Evolutionary conservation across 1,284 basidiomycete species (phyloP), one percentile per base, ranked within the genome.

Genomic region (Neonothopanus nambi): DNA sequence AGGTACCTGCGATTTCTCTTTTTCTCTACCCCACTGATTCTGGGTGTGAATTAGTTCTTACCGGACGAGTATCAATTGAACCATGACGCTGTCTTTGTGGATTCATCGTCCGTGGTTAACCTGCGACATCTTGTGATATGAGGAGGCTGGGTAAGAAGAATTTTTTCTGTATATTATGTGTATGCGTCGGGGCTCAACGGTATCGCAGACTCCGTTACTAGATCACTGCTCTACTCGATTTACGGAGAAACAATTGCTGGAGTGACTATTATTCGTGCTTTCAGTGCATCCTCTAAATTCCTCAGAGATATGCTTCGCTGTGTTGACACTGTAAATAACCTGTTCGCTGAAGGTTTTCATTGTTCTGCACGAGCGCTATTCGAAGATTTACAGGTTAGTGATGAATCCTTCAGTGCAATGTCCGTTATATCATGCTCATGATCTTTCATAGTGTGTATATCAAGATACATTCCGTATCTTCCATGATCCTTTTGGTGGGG

Each of bases 171-270:
- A 2, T 33, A 9, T 8, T 51, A 33, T 30, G 28, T 37, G n/a
- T n/a, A n/a, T n/a, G n/a, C n/a, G 41, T 21, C 28, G 15, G 24
- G 26, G 17, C 28, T 13, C 42, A 42, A 56, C 30, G 39, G 53
- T 23, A 7, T 17, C 41, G 3, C 46, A 87, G 92, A 95, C 65
- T 93, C 91, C 12, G 87, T 94, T 42, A 93, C 93, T 7, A 85
- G 93, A 35, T 95, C 92, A 0, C 95, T 95, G 0, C 72, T 98
- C 13, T 97, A 96, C 69, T 93, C 91, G 0, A 89, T 95, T 43
- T 97, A 94, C 60, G 91, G 89, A 2, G 93, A 96, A 69, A 93
- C 92, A 0, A 93, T 95, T 51, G 80, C 91, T 3, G 93, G 93
- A 17, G 89, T 90, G 15, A 81, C 91, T 0, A 89, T 95, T 46